Percentiles rank a stretch among this genome's conserved stretches.
Conservation (phyloP, 495 filamentous ascomycete species). For the Penicillium samsonianum region DNA sequence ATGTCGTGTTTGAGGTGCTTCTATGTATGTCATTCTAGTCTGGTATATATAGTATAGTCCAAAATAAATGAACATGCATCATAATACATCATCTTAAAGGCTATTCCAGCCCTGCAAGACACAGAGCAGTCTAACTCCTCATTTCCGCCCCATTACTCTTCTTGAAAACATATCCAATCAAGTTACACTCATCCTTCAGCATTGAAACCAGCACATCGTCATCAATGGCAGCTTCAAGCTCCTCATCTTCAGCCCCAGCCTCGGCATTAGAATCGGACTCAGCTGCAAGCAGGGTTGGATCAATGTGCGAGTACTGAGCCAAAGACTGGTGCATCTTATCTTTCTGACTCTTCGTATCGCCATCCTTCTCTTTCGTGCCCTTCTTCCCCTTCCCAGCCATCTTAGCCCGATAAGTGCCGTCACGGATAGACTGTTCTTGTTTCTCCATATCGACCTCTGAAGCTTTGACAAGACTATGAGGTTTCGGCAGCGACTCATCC, state of each 20-base stretch:
- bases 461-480: conserved; percentile 53
- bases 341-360: conserved; percentile 30
- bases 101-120: background rate
- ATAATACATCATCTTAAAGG: background rate
- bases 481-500: conserved; percentile 41
- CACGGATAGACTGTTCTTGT: conserved; percentile 53
- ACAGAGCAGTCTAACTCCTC: conserved; percentile 5
- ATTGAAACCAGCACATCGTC: conserved; percentile 64
- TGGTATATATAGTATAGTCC: background rate
- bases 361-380: conserved; percentile 7
- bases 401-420: conserved; percentile 26
- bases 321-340: conserved; percentile 58
- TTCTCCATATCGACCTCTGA: conserved; percentile 63
- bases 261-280: conserved; percentile 14
- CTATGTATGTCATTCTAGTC: background rate
- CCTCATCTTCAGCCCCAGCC: conserved; percentile 27
- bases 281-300: conserved; percentile 46
- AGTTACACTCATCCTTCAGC: conserved; percentile 59
- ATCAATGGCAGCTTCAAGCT: conserved; percentile 43
- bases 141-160: conserved; percentile 49
- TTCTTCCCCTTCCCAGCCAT: conserved; percentile 11
- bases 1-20: background rate
- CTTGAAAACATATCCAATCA: conserved; percentile 67
- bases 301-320: conserved; percentile 69
- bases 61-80: background rate